Base-by-base conservation (phyloP, 768 basidiomycete species). In the Naganishia onofrii region DNA sequence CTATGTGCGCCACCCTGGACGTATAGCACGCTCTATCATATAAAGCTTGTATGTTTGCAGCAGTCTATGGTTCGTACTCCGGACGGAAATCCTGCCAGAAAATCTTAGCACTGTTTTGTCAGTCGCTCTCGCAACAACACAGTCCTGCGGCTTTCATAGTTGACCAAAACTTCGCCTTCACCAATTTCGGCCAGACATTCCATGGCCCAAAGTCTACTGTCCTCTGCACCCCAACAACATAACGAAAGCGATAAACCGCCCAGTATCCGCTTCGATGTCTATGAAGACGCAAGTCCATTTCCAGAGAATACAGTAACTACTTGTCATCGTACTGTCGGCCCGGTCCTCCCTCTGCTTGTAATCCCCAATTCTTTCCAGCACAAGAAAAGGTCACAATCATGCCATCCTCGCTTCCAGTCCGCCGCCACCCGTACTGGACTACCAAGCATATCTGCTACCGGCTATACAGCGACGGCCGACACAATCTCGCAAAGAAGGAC, bases 171-270 rank as follows among this genome's bases (percentile, higher is more conserved):
- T 15, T n/a, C 54, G 7, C 21, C 29, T 13, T 15, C 52, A 23
- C 15, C 52, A 53, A 21, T 19, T 31, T 29, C 17, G 23, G 60
- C 26, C 60, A 26, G 38, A 29, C 60, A 63, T 63, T 63, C 60
- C 42, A 63, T 63, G 60, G 60, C 60, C 60, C 60, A 26, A 44
- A 63, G 23, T 58, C 34, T 36, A 19, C 32, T 28, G 4, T 44
- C 60, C 15, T 44, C 29, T 46, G 8, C 21, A 44, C 26, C 10
- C 2, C 31, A 58, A n/a, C 57, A 44, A 63, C 23, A 63, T 44
- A 23, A 29, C 54, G 26, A 63, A 4, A 38, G 23, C 38, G 38
- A 63, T 29, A 28, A 13, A 26, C 15, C 60, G 13, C 42, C 15
- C n/a, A 17, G 36, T 44, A 17, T 26, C 23, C 42, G 23, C 26